Conservation (phyloP, 805 yeast species). For the Teunomyces aglyptinius region DNA sequence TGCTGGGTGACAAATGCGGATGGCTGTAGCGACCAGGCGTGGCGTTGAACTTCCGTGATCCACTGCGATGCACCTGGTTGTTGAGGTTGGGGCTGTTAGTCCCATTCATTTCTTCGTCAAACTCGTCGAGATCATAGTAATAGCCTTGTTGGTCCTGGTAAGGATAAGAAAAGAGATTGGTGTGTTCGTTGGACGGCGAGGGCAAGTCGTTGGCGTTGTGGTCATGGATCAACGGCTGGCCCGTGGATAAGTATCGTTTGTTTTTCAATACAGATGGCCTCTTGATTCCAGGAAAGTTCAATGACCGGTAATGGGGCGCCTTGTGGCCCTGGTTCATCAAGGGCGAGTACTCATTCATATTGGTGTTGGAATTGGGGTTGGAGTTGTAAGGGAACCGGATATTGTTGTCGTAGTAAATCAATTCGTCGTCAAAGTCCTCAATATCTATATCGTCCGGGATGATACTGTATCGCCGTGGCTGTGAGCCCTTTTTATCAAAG, state of each 20-base stretch:
- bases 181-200: conserved; percentile 11
- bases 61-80: conserved; percentile 3
- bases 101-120: conserved; percentile 25
- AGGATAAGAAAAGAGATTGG: conserved; percentile 36
- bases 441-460: conserved; percentile 60
- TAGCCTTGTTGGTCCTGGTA: conserved; percentile 28
- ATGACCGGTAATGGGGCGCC: conserved; percentile 41
- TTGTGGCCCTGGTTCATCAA: conserved; percentile 23
- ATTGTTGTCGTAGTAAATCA: conserved; percentile 44
- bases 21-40: conserved; percentile 12
- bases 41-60: conserved; percentile 6
- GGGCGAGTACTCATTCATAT: conserved; percentile 31
- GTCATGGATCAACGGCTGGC: conserved; percentile 21
- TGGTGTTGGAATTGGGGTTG: conserved; percentile 16
- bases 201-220: conserved; percentile 7
- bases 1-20: conserved; percentile 20
- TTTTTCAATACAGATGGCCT: conserved; percentile 20
- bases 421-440: conserved; percentile 55
- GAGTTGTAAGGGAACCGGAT: conserved; percentile 35
- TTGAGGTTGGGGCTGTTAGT: not conserved
- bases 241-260: conserved; percentile 39
- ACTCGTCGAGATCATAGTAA: conserved; percentile 41
- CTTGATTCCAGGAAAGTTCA: conserved; percentile 27
- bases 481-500: conserved; percentile 71
- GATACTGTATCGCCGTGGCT: conserved; percentile 70